These are phyloP conservation scores for Emiliania huxleyi DNA, from an alignment of 78 protist species.

Conservation along the genomic window DNA sequence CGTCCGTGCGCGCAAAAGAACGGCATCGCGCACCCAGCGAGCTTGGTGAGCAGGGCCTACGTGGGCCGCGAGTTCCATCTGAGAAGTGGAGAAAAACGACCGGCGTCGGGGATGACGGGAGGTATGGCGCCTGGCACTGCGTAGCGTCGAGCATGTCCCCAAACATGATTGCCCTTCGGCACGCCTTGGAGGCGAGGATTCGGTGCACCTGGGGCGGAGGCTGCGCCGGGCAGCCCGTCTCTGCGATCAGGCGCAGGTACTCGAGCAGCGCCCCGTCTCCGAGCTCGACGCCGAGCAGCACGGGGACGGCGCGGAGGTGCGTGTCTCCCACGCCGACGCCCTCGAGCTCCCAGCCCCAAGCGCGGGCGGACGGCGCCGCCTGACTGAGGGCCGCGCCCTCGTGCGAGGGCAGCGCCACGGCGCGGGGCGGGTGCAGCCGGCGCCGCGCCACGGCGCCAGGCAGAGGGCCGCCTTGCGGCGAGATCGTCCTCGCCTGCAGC, in stretches of 20 bases:
- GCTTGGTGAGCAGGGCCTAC: neutral
- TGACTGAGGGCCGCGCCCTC: neutral
- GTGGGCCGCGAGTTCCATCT: too few species aligned
- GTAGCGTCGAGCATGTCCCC: neutral
- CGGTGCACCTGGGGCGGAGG: neutral
- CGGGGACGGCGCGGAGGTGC: neutral
- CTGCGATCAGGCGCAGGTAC: neutral
- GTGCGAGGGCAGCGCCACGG: neutral
- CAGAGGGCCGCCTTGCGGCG: neutral
- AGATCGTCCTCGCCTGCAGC: neutral
- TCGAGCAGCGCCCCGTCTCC: neutral
- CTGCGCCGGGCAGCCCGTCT: neutral
- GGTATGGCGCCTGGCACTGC: slow-evolving; percentile 4
- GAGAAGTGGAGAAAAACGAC: too few species aligned
- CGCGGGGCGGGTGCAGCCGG: neutral
- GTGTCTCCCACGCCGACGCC: neutral
- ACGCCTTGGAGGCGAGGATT: slow-evolving; percentile 38
- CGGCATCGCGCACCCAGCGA: slow-evolving; percentile 22
- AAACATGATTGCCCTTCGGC: slow-evolving; percentile 58
- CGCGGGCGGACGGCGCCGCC: neutral
- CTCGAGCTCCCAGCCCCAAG: neutral
- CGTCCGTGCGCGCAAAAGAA: slow-evolving; percentile 63
- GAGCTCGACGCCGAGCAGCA: too few species aligned
- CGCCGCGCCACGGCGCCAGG: neutral
- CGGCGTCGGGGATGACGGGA: too few species aligned